Base-by-base conservation (phyloP, 805 yeast species). In the Torulaspora microellipsoides region DNA sequence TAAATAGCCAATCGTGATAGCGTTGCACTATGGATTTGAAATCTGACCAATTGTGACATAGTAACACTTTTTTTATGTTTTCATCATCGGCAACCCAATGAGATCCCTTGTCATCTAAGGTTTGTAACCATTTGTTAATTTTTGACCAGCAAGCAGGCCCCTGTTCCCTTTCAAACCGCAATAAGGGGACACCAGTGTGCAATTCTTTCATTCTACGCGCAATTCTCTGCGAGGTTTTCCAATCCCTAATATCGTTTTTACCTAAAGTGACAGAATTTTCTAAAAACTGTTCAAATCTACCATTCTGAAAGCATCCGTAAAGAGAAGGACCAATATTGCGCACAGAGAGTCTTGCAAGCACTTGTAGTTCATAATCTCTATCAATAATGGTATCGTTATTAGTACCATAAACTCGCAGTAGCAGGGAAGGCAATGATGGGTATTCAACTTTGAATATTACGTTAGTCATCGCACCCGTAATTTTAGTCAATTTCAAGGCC, bases 171-270 rank as follows among this genome's bases (percentile, higher is more conserved):
- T 89, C 96, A 3, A 66, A 67, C 2, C 65, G 61, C 15, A 77
- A 74, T 40, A 93, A 67, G 11, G 77, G 79, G 15, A 93, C 81
- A 56, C 91, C 90, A 44, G 73, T 73, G 60, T 93, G 99, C 43
- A 93, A 72, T 54, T 93, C 97, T 58, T 90, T 83, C 98, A 93
- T 93, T 70, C 99, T 82, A 70, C 95, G 80, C 11, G 96, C 97
- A 51, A 93, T 83, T 71, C 86, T 84, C 51, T 83, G 81, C 37
- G 89, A 79, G 14, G 85, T 81, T 25, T 80, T 81, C 49, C 87
- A 80, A 50, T 81, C 80, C 60, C 95, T 74, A 39, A 93, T 77
- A 53, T 86, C 87, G 7, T 76, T 72, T 51, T 79, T 83, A 30
- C 81, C 79, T 54, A 93, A 73, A 1, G 98, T 83, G 42, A 76